Conservation (phyloP, 495 filamentous ascomycete genomes). For the Hypoxylon cercidicola region DNA sequence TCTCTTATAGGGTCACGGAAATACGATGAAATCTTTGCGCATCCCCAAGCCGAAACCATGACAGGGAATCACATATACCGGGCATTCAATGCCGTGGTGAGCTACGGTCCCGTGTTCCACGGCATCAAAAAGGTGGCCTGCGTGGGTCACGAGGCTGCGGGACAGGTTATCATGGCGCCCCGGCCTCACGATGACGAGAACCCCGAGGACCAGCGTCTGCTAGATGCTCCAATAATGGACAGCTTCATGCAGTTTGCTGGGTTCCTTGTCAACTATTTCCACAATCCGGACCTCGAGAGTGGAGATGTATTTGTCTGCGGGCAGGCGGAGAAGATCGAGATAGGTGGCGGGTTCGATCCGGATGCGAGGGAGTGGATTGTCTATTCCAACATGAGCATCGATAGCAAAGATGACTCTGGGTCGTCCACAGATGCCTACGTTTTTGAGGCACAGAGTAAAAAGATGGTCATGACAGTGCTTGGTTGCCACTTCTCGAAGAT, state of each 20-base stretch:
- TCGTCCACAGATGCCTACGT: slow-evolving; percentile 47
- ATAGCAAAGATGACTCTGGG: slow-evolving; percentile 31
- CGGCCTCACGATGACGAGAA: slow-evolving; percentile 17
- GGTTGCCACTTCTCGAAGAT: slow-evolving; percentile 31
- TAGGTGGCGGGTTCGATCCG: slow-evolving; percentile 41
- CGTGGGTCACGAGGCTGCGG: slow-evolving; percentile 37
- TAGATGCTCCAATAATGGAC: slow-evolving; percentile 46
- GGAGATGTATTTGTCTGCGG: slow-evolving; percentile 43
- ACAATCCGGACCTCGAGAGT: slow-evolving; percentile 34
- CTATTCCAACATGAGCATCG: slow-evolving; percentile 39
- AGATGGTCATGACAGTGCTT: slow-evolving; percentile 34
- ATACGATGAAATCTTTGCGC: slow-evolving; percentile 6
- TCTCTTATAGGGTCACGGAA: slow-evolving; percentile 9
- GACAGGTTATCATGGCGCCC: slow-evolving; percentile 26
- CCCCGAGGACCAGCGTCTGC: slow-evolving; percentile 39
- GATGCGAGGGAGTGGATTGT: slow-evolving; percentile 36
- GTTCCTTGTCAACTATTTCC: slow-evolving; percentile 46
- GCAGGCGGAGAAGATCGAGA: slow-evolving; percentile 32
- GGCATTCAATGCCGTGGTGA: slow-evolving; percentile 40
- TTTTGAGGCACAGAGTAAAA: slow-evolving; percentile 32
- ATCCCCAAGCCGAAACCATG: slow-evolving; percentile 32
- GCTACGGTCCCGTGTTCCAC: slow-evolving; percentile 42
- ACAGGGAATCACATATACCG: slow-evolving; percentile 38
- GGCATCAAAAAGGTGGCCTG: slow-evolving; percentile 42
- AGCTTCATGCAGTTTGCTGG: slow-evolving; percentile 53